phyloP scores from a whole-genome alignment of 805 yeast species.

The Barnettozyma californica region DNA sequence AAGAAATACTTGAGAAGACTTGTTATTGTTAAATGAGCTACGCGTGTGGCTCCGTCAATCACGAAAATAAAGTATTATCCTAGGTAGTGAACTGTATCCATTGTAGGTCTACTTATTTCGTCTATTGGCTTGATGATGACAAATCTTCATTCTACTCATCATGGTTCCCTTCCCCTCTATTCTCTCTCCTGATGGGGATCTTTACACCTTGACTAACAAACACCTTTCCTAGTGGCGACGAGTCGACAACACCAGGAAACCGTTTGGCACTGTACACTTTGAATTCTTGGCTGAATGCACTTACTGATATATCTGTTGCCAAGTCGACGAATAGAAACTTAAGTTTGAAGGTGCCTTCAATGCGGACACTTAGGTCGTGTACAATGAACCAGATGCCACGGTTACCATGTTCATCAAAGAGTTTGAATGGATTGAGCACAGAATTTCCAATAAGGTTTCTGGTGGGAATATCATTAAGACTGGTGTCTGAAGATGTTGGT shows the following conservation, averaged over 20 bases:
- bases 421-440: constrained; percentile 34
- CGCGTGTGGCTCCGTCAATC: no score
- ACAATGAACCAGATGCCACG: constrained; percentile 39
- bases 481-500: constrained; percentile 7
- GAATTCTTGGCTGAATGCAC: constrained; percentile 30
- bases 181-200: constrained; percentile 35
- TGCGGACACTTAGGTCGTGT: constrained; percentile 37
- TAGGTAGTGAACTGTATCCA: background rate
- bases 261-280: constrained; percentile 37
- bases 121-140: background rate
- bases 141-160: background rate
- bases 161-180: constrained; percentile 4
- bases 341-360: constrained; percentile 37
- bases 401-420: constrained; percentile 30
- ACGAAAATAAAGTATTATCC: background rate
- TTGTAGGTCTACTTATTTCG: background rate
- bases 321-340: constrained; percentile 33
- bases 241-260: constrained; percentile 41
- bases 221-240: constrained; percentile 33
- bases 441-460: constrained; percentile 36
- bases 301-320: constrained; percentile 11
- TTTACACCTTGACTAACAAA: constrained; percentile 40
- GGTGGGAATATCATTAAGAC: constrained; percentile 25
- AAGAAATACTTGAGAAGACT: constrained; percentile 7
- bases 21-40: background rate